These are phyloP conservation scores for Grigorovia jiainica DNA, from an alignment of 805 yeast species.

Conservation along the genomic window DNA sequence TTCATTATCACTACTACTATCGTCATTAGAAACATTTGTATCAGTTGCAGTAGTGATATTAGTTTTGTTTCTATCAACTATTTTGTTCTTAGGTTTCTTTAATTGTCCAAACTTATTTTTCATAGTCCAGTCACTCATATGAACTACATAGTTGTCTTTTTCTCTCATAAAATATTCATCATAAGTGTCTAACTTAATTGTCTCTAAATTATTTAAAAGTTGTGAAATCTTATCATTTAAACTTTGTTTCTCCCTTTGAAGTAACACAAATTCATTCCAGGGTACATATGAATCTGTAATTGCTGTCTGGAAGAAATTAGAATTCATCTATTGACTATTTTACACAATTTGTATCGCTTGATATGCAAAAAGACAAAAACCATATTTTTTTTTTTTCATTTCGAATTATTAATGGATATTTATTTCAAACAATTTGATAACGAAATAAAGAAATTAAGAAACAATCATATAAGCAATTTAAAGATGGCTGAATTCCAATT, in stretches of 20 bases:
- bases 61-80: neutral
- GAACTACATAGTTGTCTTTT: neutral
- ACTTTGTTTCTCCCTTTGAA: neutral
- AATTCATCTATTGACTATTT: too few relatives aligned
- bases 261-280: neutral
- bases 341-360: too few relatives aligned
- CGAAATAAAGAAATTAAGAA: too few relatives aligned
- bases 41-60: neutral
- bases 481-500: slow-evolving; percentile 1
- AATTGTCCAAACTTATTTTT: neutral
- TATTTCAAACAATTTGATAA: too few relatives aligned
- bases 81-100: neutral
- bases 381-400: too few relatives aligned
- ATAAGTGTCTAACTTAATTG: slow-evolving; percentile 1
- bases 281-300: neutral
- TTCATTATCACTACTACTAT: neutral
- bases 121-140: neutral
- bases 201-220: neutral
- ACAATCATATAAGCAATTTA: neutral
- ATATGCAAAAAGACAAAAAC: too few relatives aligned
- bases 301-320: too few relatives aligned
- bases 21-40: neutral
- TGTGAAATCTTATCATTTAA: neutral
- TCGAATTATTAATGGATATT: too few relatives aligned
- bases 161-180: slow-evolving; percentile 1